Evolutionary conservation across 2,329 filamentous ascomycete genomes (phyloP), one percentile per base, ranked within the genome.

Genomic region (Beauveria sp.): DNA sequence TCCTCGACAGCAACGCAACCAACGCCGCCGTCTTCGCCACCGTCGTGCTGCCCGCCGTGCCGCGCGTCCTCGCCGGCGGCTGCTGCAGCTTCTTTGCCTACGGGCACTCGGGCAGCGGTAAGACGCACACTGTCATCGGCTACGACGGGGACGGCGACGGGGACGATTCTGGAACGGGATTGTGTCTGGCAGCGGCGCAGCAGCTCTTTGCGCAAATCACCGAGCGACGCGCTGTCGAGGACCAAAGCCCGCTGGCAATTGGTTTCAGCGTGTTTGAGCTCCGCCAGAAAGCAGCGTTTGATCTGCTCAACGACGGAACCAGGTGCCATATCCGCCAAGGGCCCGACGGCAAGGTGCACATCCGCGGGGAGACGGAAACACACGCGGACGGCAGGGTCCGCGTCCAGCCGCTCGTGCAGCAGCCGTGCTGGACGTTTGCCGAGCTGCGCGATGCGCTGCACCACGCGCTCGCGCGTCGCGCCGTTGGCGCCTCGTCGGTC

Each of bases 31-130:
- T 69, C 4, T 72, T 67, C 62, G 56, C 66, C 14, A 57, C 59
- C 48, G 65, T 74, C 3, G 71, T 78, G 3, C 66, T 68, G 16
- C 72, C 75, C 4, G 67, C 67, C 0, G 56, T 77, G 0, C 68
- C 72, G 1, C 55, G 64, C 12, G 69, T 78, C 10, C 57, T 77
- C 30, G 55, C 65, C 12, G 75, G 75, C 4, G 66, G 66, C 16
- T 73, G 65, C 14, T 76, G 75, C 67, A 78, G 72, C 55, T 73
- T 96, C 64, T 94, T 96, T 75, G 94, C 91, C 69, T 96, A 96
- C 70, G 92, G 92, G 34, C 92, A 96, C 71, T 96, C 92, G 0
- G 92, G 92, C 7, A 91, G 90, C 53, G 92, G 92, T 59, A 96
- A 96, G 77, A 96, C 92, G 0, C 89, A 87, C 70, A 96, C 92